These are phyloP conservation scores for Pinus tabuliformis DNA, from an alignment of 75 land plant species.

Conservation along the genomic window DNA sequence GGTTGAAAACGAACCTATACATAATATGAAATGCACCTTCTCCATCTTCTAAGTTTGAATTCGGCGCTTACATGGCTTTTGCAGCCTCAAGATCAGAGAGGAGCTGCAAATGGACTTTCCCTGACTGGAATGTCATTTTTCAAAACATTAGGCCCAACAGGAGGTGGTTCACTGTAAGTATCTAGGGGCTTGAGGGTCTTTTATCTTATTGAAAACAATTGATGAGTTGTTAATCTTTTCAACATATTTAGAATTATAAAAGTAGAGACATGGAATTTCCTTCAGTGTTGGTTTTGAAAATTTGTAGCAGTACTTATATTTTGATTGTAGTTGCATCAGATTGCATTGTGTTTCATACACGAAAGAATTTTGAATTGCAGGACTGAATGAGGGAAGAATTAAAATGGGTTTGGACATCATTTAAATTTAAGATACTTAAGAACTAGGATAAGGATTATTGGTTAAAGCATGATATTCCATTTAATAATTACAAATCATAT, in stretches of 20 bases:
- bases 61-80: neutral
- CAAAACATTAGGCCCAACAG: constrained; percentile 80
- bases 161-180: constrained; percentile 80
- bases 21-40: neutral
- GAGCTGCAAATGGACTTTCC: constrained; percentile 80
- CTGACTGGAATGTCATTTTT: constrained; percentile 65
- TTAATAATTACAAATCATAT: neutral
- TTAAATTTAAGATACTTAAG: neutral
- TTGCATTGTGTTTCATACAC: too few species aligned
- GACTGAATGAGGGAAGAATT: neutral
- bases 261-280: neutral
- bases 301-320: neutral
- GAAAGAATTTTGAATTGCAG: neutral
- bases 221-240: neutral
- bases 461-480: neutral
- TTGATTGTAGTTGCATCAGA: too few species aligned
- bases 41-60: neutral
- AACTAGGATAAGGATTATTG: neutral
- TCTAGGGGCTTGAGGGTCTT: neutral
- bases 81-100: constrained; percentile 81
- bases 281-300: neutral
- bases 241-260: neutral
- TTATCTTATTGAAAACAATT: too few species aligned
- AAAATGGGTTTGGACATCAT: neutral
- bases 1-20: neutral